Base-by-base conservation (phyloP, 129 eudicot species). In the Flaveria linearis region DNA sequence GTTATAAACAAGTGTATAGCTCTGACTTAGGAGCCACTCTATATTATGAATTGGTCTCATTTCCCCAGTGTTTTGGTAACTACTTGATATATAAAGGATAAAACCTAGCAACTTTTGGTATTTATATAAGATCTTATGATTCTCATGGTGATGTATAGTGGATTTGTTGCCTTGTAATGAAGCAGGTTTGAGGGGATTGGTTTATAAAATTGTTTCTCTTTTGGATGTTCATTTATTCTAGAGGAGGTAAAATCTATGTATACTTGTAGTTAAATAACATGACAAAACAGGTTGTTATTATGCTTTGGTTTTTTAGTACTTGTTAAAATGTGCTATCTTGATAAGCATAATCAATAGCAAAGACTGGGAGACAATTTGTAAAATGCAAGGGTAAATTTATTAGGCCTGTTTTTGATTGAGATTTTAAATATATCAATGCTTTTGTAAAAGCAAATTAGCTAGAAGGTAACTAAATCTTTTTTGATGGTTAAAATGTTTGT, bases 1-100 rank as follows among this genome's bases (percentile, higher is more conserved):
- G 64, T 58, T 73, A 65, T 66, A 65, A 55, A 55, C 78, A 74
- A 80, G 68, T 74, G 84, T 80, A 75, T 74, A 80, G 83, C 79
- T 80, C 75, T 73, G 71, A 80, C 79, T 72, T 80, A 51, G 69
- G 74, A 65, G 78, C 74, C 52, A 65, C 75, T 80, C 80, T 74
- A 67, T 80, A 72, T 45, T 53, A 73, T 53, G 73, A 43, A 61
- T 50, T 78, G 63, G 75, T 80, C 49, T 73, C n/a, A 22, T 53
- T 68, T 53, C 33, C 55, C 57, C 36, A 23, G 17, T 22, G 43
- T 60, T 78, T 70, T 70, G 72, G 72, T n/a, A 55, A 60, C 72
- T 56, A 53, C 49, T 17, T 73, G 28, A 25, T 73, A 73, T 74
- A 74, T 67, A 47, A 55, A 74, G 70, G 78, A 45, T 70, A 60